Evolutionary conservation across 75 land plant species (phyloP).

Genomic region (Sequoiadendron giganteum): DNA sequence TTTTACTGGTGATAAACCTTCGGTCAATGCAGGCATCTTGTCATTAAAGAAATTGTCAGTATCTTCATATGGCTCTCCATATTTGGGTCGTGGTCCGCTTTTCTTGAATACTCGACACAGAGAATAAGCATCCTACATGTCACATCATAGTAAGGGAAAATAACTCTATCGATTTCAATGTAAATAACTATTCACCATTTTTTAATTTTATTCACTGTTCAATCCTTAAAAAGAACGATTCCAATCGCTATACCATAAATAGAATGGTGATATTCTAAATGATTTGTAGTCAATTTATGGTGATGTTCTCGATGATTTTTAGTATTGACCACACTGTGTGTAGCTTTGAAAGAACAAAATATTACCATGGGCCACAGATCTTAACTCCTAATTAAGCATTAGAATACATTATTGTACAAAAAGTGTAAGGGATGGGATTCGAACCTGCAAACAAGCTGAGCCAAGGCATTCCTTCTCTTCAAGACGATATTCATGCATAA

Average conservation of each 20-base stretch:
- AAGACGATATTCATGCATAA: slow-evolving; percentile 21
- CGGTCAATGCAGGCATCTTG: background rate
- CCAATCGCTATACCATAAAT: background rate
- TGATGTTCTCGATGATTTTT: background rate
- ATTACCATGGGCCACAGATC: background rate
- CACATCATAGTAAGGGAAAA: background rate
- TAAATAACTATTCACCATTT: too few species aligned
- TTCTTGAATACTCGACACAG: slow-evolving; percentile 38
- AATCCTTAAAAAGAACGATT: too few species aligned
- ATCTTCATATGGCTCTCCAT: slow-evolving; percentile 21
- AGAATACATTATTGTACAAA: background rate
- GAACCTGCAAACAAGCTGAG: background rate
- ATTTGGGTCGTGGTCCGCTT: slow-evolving; percentile 21
- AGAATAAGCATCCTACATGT: slow-evolving; percentile 25
- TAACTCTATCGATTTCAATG: background rate
- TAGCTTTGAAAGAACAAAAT: background rate
- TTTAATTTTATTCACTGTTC: too few species aligned
- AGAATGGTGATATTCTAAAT: background rate
- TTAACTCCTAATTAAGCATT: background rate
- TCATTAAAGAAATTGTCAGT: background rate
- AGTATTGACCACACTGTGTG: background rate
- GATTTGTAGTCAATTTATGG: background rate
- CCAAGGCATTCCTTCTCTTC: background rate
- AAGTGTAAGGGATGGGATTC: background rate
- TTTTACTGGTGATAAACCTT: background rate